phyloP scores from a whole-genome alignment of 495 filamentous ascomycete species.

The Aspergillus homomorphus region DNA sequence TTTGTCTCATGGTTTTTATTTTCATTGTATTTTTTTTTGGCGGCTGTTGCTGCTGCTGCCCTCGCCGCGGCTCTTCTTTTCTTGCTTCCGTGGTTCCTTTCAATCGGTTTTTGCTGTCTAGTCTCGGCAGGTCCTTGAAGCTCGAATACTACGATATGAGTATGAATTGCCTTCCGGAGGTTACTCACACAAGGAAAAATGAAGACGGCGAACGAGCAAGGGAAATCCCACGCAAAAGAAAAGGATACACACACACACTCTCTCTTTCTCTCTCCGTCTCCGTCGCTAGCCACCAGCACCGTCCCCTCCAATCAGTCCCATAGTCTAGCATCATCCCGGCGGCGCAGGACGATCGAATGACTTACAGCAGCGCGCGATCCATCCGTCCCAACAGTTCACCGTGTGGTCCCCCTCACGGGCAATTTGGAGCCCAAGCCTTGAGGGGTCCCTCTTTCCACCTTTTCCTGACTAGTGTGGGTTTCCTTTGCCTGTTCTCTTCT shows the following conservation, averaged over 20 bases:
- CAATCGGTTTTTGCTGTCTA: not conserved
- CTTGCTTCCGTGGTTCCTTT: not conserved
- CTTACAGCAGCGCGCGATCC: conserved; percentile 23
- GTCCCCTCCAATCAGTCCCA: conserved; percentile 4
- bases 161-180: not conserved
- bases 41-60: not conserved
- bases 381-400: conserved; percentile 23
- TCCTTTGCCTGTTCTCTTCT: conserved; percentile 6
- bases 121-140: no score
- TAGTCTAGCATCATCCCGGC: conserved; percentile 25
- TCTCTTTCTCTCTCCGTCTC: not conserved
- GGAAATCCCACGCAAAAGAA: no score
- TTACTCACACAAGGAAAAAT: not conserved
- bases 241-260: no score
- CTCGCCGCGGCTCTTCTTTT: not conserved
- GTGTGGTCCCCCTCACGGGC: conserved; percentile 2
- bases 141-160: no score
- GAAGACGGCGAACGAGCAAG: no score
- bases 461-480: conserved; percentile 10
- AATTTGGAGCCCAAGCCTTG: not conserved
- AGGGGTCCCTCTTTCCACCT: conserved; percentile 16
- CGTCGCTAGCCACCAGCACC: not conserved
- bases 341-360: conserved; percentile 28
- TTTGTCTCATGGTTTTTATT: not conserved
- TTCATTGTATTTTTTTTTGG: conserved; percentile 2